Evolutionary conservation across 805 yeast genomes (phyloP).

Genomic region (Scheffersomyces stipitis): DNA sequence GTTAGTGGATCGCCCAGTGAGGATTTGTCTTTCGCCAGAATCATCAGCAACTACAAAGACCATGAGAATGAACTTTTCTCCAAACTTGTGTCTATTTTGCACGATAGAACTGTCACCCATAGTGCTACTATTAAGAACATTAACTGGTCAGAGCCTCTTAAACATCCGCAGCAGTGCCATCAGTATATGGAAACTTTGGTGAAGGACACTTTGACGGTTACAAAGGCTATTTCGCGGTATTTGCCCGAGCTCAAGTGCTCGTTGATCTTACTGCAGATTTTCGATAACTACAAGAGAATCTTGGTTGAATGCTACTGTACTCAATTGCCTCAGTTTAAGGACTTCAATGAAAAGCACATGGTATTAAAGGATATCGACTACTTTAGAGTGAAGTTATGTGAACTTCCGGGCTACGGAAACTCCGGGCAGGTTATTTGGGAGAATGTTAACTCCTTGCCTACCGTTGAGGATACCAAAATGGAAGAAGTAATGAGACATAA

Average conservation of each 20-base stretch:
- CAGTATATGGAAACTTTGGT: conserved; percentile 64
- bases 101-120: conserved; percentile 57
- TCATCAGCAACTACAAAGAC: conserved; percentile 46
- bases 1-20: conserved; percentile 1
- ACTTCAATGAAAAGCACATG: conserved; percentile 52
- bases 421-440: conserved; percentile 66
- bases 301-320: conserved; percentile 53
- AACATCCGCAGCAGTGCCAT: conserved; percentile 49
- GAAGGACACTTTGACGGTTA: conserved; percentile 64
- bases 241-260: conserved; percentile 51
- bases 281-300: conserved; percentile 57
- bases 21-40: conserved; percentile 30
- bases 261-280: conserved; percentile 47
- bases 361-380: conserved; percentile 61
- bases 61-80: conserved; percentile 64
- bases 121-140: conserved; percentile 45
- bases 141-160: conserved; percentile 50
- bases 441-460: conserved; percentile 51
- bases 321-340: conserved; percentile 46
- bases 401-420: conserved; percentile 58
- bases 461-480: conserved; percentile 50
- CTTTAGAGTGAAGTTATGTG: conserved; percentile 60
- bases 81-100: conserved; percentile 69
- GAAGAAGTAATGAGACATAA: conserved; percentile 45
- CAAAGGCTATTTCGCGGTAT: conserved; percentile 58